A percentile compares a stretch with the other conserved stretches of the same genome.
These are phyloP conservation scores for Laguncularia racemosa DNA, from an alignment of 345 rosid genomes.

Conservation along the genomic window DNA sequence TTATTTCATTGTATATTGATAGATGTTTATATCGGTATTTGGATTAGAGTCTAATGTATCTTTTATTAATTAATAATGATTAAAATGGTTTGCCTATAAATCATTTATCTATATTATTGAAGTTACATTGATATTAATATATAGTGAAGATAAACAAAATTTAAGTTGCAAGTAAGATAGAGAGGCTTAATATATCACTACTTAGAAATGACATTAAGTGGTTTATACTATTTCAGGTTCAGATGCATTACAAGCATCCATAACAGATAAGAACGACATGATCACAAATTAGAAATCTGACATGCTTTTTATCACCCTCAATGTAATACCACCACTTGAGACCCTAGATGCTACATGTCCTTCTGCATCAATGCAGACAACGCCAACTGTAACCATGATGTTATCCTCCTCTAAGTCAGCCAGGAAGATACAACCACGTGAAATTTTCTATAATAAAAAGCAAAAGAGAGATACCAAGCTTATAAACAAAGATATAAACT, in stretches of 20 bases:
- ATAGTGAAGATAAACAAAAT: too few relatives aligned
- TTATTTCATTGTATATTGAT: too few relatives aligned
- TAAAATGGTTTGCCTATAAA: too few relatives aligned
- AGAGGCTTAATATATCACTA: too few relatives aligned
- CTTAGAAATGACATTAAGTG: too few relatives aligned
- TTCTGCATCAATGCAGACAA: constrained; percentile 75
- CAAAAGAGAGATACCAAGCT: not conserved
- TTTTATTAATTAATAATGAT: too few relatives aligned
- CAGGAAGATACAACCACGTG: not conserved
- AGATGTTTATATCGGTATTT: too few relatives aligned
- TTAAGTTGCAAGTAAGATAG: too few relatives aligned
- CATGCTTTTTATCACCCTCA: constrained; percentile 46
- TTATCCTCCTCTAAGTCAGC: constrained; percentile 33
- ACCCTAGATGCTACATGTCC: constrained; percentile 82
- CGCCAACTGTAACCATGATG: constrained; percentile 90
- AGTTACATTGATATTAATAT: too few relatives aligned
- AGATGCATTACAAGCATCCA: not conserved
- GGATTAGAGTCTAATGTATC: too few relatives aligned
- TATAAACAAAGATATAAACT: not conserved
- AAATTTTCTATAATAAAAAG: not conserved
- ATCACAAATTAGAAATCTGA: not conserved
- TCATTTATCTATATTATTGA: too few relatives aligned
- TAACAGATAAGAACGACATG: constrained; percentile 1
- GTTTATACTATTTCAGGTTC: too few relatives aligned
- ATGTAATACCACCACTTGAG: constrained; percentile 93